Conservation (phyloP, 306 rosid species). For the Dalbergia cochinchinensis region DNA sequence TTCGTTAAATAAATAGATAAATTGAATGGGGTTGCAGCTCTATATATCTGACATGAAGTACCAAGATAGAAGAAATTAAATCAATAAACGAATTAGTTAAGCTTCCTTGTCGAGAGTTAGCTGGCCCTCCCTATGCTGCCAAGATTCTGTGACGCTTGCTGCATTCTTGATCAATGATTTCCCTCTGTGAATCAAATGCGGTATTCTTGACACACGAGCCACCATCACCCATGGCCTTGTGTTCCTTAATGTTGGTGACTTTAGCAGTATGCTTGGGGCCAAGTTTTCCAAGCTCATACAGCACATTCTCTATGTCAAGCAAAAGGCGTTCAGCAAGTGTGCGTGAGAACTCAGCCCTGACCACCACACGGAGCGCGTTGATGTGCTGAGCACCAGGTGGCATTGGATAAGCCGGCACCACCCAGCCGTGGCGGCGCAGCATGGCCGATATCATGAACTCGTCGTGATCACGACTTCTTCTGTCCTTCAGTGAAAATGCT, state of each 20-base stretch:
- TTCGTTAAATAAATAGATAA: no score
- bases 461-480: slow-evolving; percentile 30
- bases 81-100: background rate
- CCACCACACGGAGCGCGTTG: slow-evolving; percentile 63
- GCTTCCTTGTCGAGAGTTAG: slow-evolving; percentile 23
- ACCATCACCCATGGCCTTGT: background rate
- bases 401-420: slow-evolving; percentile 76
- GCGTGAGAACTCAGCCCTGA: slow-evolving; percentile 64
- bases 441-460: slow-evolving; percentile 63
- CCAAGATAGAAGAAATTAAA: no score
- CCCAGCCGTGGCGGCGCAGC: slow-evolving; percentile 64
- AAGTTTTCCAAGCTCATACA: slow-evolving; percentile 56
- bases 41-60: no score
- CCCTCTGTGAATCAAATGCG: slow-evolving; percentile 41
- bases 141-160: slow-evolving; percentile 47
- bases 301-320: slow-evolving; percentile 51
- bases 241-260: background rate
- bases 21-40: no score
- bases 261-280: background rate
- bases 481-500: slow-evolving; percentile 79
- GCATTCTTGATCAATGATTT: slow-evolving; percentile 48
- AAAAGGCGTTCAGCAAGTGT: slow-evolving; percentile 60
- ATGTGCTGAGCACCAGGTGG: slow-evolving; percentile 65
- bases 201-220: slow-evolving; percentile 16
- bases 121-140: slow-evolving; percentile 33